Evolutionary conservation across 2,329 filamentous ascomycete species (phyloP).

Genomic region (Trichoderma endophyticum): DNA sequence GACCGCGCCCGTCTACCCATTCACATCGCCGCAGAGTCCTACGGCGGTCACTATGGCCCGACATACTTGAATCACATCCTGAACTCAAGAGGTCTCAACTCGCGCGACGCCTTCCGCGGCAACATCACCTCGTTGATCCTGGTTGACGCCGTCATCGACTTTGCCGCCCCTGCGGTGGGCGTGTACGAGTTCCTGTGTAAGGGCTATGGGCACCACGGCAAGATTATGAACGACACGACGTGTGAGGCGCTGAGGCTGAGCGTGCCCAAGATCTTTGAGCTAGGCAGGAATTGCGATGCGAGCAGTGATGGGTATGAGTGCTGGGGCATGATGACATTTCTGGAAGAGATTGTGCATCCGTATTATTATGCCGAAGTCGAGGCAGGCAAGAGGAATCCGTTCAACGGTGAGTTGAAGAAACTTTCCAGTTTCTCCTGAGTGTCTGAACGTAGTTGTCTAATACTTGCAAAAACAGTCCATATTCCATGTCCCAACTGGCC

Average conservation of each 20-base stretch:
- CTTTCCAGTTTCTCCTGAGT: neutral
- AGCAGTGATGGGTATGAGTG: slow-evolving; percentile 86
- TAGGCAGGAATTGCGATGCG: slow-evolving; percentile 66
- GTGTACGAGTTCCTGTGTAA: slow-evolving; percentile 22
- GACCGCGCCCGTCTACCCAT: slow-evolving; percentile 37
- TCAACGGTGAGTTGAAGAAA: slow-evolving; percentile 37
- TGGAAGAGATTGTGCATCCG: slow-evolving; percentile 35
- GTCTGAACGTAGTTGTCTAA: neutral
- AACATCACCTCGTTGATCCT: slow-evolving; percentile 62
- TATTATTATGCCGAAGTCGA: slow-evolving; percentile 40
- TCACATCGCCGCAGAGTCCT: slow-evolving; percentile 45
- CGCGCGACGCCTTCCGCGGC: slow-evolving; percentile 32
- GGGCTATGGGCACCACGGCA: neutral
- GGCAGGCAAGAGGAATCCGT: slow-evolving; percentile 40
- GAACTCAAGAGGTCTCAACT: slow-evolving; percentile 13
- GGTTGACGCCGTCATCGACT: slow-evolving; percentile 21
- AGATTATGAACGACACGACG: slow-evolving; percentile 21
- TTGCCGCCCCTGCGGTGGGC: slow-evolving; percentile 11
- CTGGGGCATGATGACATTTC: slow-evolving; percentile 38
- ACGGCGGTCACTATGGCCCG: slow-evolving; percentile 39
- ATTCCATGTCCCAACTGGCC: slow-evolving; percentile 16
- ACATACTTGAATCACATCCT: slow-evolving; percentile 21
- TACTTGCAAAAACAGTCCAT: neutral
- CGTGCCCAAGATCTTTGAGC: slow-evolving; percentile 43
- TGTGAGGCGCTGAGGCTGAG: slow-evolving; percentile 34